Evolutionary conservation across 371 early-diverging fungal genomes (phyloP), one percentile per base, ranked within the genome.

Genomic region (Mucor racemosus): DNA sequence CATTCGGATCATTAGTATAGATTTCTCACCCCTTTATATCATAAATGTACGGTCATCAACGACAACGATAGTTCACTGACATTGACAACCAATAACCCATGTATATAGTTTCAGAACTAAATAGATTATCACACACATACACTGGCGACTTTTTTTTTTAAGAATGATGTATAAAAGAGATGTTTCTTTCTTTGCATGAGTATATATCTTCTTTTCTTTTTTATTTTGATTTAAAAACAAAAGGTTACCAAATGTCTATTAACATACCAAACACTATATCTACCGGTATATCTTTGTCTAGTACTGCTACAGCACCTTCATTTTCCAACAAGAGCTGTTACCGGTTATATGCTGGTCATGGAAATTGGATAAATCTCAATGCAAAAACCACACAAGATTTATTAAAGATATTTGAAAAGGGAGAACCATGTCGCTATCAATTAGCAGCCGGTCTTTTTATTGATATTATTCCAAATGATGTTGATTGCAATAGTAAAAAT

Each of bases 381-480:
- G 50, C 44, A 33, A 66, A 79, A 36, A 71, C 74, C 9, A 79
- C 82, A 21, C 69, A 70, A 41, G 82, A 81, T 33, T 62, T 81
- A 31, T 33, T 68, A 19, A 48, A 57, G 1, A 77, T 81, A 10
- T 81, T 72, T 55, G 58, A 65, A 57, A 69, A 66, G 6, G 82
- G 82, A 1, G 64, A 62, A 4, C 72, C 77, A 1, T 66, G 74
- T n/a, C 77, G 82, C 3, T 79, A 77, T 69, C 69, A 70, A 39
- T 44, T 81, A 7, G 61, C 74, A 14, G 65, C 74, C 2, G 76
- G 75, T 6, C 61, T 81, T 7, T 64, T 38, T 38, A 62, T 81
- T 63, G 79, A 79, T 63, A 81, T 81, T 31, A 64, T 81, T 17
- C 82, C 82, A 0, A 62, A 81, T 48, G 82, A 81, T 46, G 82